Base-by-base conservation (phyloP, 768 basidiomycete genomes). In the Sporobolomyces pararoseus region DNA sequence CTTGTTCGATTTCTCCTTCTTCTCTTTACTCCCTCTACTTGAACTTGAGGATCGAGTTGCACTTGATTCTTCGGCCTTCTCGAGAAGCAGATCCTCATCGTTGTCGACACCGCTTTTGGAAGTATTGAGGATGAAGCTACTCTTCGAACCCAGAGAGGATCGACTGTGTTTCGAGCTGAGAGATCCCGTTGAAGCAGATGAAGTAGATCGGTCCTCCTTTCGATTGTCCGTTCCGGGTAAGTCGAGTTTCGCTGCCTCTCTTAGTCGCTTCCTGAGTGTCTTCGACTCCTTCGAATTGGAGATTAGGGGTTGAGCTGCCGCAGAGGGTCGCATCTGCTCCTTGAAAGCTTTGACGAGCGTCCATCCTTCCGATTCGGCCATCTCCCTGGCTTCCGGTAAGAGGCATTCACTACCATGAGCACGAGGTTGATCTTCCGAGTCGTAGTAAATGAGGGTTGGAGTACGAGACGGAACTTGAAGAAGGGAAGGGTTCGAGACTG, bases 381-480 rank as follows among this genome's bases (percentile, higher is more conserved):
- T 19, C 16, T 14, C 17, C 17, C 23, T 52, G 4, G n/a, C 29
- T 13, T 46, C 47, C 0, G 37, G 17, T 0, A n/a, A n/a, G 9
- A 54, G 10, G 10, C 49, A 61, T 37, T 65, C 66, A 1, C 52
- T 60, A 1, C 71, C 71, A 16, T 50, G 39, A 9, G 53, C 63
- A 9, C 71, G 23, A 1, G 54, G 25, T 0, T 27, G 46, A 23
- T 68, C 64, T 2, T 63, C 21, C 7, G 12, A 39, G 54, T 72
- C 71, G 42, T 60, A 72, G 39, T 35, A 37, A 39, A 68, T 34
- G 5, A 64, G 25, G 9, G 46, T 32, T 7, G 71, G 71, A 32
- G 31, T 53, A 17, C 70, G 65, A 3, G 61, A 59, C 1, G 70
- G n/a, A 12, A 29, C 19, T n/a, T 55, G 61, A 31, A 50, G 54